Evolutionary conservation across 371 early-diverging fungal genomes (phyloP).

Genomic region (Fennellomyces sp.): DNA sequence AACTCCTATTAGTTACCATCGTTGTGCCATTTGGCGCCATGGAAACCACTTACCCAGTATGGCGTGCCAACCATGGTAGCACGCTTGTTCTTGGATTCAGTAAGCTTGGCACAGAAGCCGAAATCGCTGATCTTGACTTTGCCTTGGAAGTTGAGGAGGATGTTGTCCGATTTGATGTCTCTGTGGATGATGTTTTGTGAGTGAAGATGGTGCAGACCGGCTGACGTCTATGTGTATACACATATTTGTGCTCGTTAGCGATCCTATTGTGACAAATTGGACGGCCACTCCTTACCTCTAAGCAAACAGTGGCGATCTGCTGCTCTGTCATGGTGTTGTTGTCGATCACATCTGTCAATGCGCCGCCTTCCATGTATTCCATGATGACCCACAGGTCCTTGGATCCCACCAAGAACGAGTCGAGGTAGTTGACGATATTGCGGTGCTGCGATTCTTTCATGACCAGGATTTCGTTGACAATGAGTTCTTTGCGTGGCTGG

Average conservation of each 20-base stretch:
- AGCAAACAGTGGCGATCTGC: conserved; percentile 90
- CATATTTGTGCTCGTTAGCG: too few relatives aligned
- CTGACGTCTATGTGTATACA: conserved; percentile 74
- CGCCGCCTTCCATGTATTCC: conserved; percentile 99
- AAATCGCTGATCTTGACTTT: conserved; percentile 92
- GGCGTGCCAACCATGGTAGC: conserved; percentile 98
- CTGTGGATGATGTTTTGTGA: conserved; percentile 91
- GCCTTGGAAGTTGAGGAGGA: conserved; percentile 83
- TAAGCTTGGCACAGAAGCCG: conserved; percentile 95
- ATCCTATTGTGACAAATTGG: too few relatives aligned
- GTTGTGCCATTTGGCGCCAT: neutral
- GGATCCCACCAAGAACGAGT: conserved; percentile 83
- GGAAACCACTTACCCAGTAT: conserved; percentile 61
- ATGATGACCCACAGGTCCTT: conserved; percentile 96
- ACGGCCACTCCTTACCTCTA: conserved; percentile 82
- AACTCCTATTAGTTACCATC: neutral
- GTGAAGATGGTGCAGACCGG: conserved; percentile 93
- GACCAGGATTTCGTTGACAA: conserved; percentile 95
- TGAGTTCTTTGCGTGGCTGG: conserved; percentile 94
- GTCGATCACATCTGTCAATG: conserved; percentile 95
- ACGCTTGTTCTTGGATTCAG: conserved; percentile 83
- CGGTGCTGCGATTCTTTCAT: conserved; percentile 96
- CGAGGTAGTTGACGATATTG: conserved; percentile 96
- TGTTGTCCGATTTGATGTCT: conserved; percentile 97
- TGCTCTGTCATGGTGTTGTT: conserved; percentile 85